Conservation (phyloP, 129 eudicot species). For the Scalesia atractyloides region DNA sequence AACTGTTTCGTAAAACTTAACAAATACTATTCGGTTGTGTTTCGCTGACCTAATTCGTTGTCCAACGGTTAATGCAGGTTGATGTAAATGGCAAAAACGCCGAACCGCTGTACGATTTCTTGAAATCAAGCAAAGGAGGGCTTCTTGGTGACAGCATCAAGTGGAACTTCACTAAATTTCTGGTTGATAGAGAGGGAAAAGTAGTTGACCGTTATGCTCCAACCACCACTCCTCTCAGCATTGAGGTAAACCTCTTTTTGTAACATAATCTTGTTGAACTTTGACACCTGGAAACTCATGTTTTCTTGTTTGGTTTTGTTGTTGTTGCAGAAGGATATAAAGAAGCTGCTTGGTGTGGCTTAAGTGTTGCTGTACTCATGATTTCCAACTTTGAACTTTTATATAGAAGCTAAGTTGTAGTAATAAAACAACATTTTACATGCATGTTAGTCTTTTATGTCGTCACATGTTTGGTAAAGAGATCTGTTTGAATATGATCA, state of each 20-base stretch:
- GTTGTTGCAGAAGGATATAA: slow-evolving; percentile 72
- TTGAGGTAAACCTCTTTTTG: slow-evolving; percentile 58
- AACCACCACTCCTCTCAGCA: slow-evolving; percentile 90
- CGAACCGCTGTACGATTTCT: slow-evolving; percentile 72
- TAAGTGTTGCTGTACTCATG: slow-evolving; percentile 16
- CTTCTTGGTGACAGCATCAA: slow-evolving; percentile 79
- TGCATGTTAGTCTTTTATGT: no score
- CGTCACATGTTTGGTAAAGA: no score
- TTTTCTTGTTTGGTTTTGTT: slow-evolving; percentile 4
- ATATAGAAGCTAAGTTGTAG: no score
- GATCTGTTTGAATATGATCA: no score
- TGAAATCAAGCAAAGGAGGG: slow-evolving; percentile 80
- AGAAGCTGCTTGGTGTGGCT: slow-evolving; percentile 59
- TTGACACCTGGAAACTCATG: neutral
- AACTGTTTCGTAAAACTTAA: neutral
- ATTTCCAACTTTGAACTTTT: no score
- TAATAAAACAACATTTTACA: no score
- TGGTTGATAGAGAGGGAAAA: slow-evolving; percentile 71
- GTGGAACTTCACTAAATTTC: slow-evolving; percentile 91
- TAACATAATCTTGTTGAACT: neutral
- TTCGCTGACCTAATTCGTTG: no score
- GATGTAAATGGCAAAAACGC: slow-evolving; percentile 80
- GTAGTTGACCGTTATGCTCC: slow-evolving; percentile 97
- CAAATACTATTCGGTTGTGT: no score
- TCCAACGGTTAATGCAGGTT: slow-evolving; percentile 41